Evolutionary conservation across 2,329 filamentous ascomycete species (phyloP).

Genomic region (Calonectria hawksworthii): DNA sequence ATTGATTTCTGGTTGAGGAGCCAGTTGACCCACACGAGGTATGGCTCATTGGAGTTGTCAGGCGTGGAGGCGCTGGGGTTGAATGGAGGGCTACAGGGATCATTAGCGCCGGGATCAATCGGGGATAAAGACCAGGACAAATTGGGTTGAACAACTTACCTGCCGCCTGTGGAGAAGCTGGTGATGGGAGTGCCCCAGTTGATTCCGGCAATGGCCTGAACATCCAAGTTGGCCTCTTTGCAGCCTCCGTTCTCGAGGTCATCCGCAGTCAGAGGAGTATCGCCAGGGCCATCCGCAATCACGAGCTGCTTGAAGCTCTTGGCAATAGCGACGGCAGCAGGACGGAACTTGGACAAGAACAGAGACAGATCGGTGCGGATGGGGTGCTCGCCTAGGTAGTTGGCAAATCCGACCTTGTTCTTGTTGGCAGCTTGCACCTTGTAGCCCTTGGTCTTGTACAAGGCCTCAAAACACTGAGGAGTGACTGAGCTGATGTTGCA

Average conservation of each 20-base stretch:
- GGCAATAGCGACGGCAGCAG: not conserved
- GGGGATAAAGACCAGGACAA: not conserved
- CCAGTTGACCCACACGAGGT: constrained; percentile 3
- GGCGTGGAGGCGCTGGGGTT: not conserved
- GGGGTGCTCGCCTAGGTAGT: constrained; percentile 4
- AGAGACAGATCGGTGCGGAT: not conserved
- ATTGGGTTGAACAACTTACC: not conserved
- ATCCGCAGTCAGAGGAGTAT: not conserved
- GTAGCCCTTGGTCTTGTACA: constrained; percentile 7
- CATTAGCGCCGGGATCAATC: not conserved
- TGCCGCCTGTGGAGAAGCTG: not conserved
- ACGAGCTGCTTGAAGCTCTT: constrained; percentile 1
- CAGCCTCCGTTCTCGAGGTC: not conserved
- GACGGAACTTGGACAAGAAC: not conserved
- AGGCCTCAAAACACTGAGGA: not conserved
- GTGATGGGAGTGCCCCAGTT: constrained; percentile 1
- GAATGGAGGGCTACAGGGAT: not conserved
- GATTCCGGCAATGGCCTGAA: constrained; percentile 4
- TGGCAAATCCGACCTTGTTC: not conserved
- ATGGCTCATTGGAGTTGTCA: not conserved
- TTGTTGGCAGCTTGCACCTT: not conserved
- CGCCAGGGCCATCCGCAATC: not conserved
- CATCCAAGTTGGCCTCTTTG: constrained; percentile 1
- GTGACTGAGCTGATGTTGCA: not conserved
- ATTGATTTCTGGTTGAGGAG: not conserved